Percentiles rank a stretch among this genome's conserved stretches.
These are phyloP conservation scores for Malassezia equina DNA, from an alignment of 1,284 basidiomycete species.

Conservation along the genomic window DNA sequence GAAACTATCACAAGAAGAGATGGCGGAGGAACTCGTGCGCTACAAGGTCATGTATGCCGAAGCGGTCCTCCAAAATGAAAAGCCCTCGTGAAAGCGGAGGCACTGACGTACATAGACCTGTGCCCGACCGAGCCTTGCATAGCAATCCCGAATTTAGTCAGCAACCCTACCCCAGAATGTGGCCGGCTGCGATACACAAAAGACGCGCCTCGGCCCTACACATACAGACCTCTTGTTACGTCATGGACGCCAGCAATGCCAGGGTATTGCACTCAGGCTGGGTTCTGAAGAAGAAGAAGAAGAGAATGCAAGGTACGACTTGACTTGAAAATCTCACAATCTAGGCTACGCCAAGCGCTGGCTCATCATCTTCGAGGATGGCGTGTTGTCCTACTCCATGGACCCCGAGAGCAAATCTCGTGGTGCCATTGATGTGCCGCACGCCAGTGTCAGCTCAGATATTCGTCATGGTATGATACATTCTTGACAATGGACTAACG, in stretches of 20 bases:
- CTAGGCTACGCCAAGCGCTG: conserved; percentile 45
- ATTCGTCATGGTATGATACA: conserved; percentile 27
- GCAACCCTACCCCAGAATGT: not conserved
- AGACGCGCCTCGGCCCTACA: not conserved
- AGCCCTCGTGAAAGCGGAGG: not conserved
- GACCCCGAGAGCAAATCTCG: conserved; percentile 34
- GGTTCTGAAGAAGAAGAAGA: conserved; percentile 48
- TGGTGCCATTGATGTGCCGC: conserved; percentile 43
- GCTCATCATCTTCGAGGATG: conserved; percentile 39
- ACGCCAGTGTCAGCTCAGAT: conserved; percentile 41
- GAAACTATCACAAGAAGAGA: conserved; percentile 45
- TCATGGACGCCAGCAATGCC: conserved; percentile 9
- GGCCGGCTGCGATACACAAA: not conserved
- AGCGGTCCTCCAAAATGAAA: conserved; percentile 26
- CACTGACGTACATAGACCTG: not conserved
- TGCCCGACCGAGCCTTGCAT: not conserved
- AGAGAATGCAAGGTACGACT: conserved; percentile 42
- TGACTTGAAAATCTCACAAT: not conserved
- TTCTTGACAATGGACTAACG: not conserved
- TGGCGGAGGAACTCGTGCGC: conserved; percentile 41
- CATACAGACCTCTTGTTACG: not conserved
- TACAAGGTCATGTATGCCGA: conserved; percentile 45
- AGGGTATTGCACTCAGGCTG: conserved; percentile 38
- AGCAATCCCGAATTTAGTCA: not conserved
- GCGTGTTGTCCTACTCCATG: conserved; percentile 38